A percentile compares a stretch with the other conserved stretches of the same genome.
Evolutionary conservation across 768 basidiomycete species (phyloP).

Genomic region (Tremella mesenterica): DNA sequence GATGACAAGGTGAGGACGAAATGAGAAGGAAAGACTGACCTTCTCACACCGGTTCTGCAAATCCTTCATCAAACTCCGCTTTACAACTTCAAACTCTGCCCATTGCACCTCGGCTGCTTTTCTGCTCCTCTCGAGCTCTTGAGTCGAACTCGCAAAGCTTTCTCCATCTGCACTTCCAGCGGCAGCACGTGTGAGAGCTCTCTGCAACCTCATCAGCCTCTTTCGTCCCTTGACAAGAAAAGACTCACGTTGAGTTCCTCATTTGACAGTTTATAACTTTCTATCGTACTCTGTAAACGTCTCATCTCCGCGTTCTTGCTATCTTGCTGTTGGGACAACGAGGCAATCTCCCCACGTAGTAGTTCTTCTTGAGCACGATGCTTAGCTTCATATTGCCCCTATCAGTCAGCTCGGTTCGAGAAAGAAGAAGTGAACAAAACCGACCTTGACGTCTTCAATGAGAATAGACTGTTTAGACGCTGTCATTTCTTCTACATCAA

Average conservation of each 20-base stretch:
- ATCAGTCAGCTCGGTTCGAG: slow-evolving; percentile 8
- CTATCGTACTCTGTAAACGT: slow-evolving; percentile 71
- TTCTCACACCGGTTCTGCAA: slow-evolving; percentile 99
- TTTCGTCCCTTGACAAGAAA: slow-evolving; percentile 4
- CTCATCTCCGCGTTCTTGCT: slow-evolving; percentile 73
- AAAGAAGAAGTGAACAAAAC: slow-evolving; percentile 20
- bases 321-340: slow-evolving; percentile 85
- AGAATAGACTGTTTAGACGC: slow-evolving; percentile 52
- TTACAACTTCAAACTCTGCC: slow-evolving; percentile 95
- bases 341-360: slow-evolving; percentile 68
- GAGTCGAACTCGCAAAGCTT: slow-evolving; percentile 74
- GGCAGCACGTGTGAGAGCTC: slow-evolving; percentile 87
- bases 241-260: slow-evolving; percentile 85
- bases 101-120: slow-evolving; percentile 97
- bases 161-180: slow-evolving; percentile 95
- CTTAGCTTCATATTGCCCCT: slow-evolving; percentile 91
- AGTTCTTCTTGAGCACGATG: slow-evolving; percentile 88
- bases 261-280: slow-evolving; percentile 89
- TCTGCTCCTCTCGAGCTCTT: slow-evolving; percentile 90
- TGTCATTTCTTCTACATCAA: slow-evolving; percentile 18
- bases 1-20: no score
- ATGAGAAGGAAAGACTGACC: slow-evolving; percentile 48
- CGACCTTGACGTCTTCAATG: slow-evolving; percentile 82
- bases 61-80: slow-evolving; percentile 97
- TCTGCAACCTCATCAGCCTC: slow-evolving; percentile 49